phyloP scores from a whole-genome alignment of 257 asterid species.

The Euphrasia confusa region DNA sequence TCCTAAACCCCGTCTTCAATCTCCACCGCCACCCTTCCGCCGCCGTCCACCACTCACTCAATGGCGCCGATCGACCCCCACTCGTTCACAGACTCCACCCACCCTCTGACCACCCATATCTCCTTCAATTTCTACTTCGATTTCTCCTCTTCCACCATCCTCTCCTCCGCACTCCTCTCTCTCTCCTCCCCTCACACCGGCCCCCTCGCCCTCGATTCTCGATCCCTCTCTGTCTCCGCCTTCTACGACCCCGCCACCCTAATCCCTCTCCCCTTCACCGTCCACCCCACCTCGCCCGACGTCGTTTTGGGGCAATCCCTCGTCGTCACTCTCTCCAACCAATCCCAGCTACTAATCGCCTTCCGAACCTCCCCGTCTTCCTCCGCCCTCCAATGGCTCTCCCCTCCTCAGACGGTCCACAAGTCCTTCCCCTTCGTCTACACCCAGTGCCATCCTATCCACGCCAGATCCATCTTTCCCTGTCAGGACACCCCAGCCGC shows the following conservation, averaged over 20 bases:
- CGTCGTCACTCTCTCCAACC: constrained; percentile 46
- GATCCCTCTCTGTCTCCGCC: constrained; percentile 59
- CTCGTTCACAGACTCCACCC: constrained; percentile 76
- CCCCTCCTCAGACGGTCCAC: constrained; percentile 80
- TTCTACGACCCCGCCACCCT: constrained; percentile 49
- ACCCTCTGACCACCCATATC: constrained; percentile 78
- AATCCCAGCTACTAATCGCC: constrained; percentile 44
- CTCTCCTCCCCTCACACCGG: constrained; percentile 69
- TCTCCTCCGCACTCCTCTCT: constrained; percentile 60
- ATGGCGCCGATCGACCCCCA: constrained; percentile 93
- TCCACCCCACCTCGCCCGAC: constrained; percentile 37
- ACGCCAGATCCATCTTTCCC: constrained; percentile 93
- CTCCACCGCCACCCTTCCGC: constrained; percentile 15
- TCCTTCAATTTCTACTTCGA: constrained; percentile 77
- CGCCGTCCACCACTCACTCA: constrained; percentile 19
- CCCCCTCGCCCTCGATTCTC: constrained; percentile 65
- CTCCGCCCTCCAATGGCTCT: constrained; percentile 91
- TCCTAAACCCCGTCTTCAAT: background rate
- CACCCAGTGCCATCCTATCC: constrained; percentile 92
- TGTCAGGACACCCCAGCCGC: constrained; percentile 98
- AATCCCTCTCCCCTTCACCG: constrained; percentile 51
- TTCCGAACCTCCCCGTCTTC: constrained; percentile 52
- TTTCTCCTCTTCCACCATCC: constrained; percentile 74
- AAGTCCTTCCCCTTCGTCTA: constrained; percentile 73
- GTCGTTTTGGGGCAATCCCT: constrained; percentile 60